phyloP scores from a whole-genome alignment of 225 moss, liverwort and hornwort species.

The Pseudisothecium myosuroides region DNA sequence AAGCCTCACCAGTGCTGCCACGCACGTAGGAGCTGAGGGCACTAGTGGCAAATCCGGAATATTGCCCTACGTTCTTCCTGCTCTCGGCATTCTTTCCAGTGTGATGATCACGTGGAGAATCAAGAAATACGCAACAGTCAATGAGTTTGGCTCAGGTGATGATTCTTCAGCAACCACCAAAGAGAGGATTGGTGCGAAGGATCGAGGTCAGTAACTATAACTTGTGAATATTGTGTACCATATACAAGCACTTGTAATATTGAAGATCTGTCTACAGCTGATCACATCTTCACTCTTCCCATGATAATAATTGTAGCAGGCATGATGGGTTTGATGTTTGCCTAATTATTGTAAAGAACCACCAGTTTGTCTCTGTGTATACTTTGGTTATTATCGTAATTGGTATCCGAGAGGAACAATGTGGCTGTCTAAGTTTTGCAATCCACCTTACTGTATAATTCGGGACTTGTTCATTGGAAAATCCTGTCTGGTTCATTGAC shows the following conservation, averaged over 20 bases:
- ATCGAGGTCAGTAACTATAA: constrained; percentile 30
- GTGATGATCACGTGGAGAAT: constrained; percentile 85
- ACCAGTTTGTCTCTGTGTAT: not conserved
- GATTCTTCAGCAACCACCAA: constrained; percentile 22
- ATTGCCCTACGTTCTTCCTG: constrained; percentile 61
- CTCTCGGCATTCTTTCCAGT: constrained; percentile 66
- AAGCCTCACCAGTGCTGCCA: constrained; percentile 74
- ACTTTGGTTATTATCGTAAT: not conserved
- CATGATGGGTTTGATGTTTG: not conserved
- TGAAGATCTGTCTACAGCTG: not conserved
- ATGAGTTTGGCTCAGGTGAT: constrained; percentile 41
- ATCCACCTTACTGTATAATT: not conserved
- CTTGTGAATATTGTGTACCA: not conserved
- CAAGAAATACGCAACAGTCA: constrained; percentile 64
- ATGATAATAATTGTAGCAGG: not conserved
- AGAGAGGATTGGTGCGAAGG: constrained; percentile 13
- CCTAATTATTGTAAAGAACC: not conserved
- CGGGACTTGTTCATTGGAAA: not conserved
- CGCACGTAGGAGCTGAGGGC: constrained; percentile 31
- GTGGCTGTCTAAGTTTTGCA: not conserved
- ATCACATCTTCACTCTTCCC: not conserved
- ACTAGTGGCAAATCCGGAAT: constrained; percentile 14
- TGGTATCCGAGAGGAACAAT: not conserved
- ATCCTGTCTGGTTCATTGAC: not conserved
- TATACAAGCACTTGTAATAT: not conserved